These are phyloP conservation scores for Candida khao-thaluensis DNA, from an alignment of 805 yeast genomes.

Conservation along the genomic window DNA sequence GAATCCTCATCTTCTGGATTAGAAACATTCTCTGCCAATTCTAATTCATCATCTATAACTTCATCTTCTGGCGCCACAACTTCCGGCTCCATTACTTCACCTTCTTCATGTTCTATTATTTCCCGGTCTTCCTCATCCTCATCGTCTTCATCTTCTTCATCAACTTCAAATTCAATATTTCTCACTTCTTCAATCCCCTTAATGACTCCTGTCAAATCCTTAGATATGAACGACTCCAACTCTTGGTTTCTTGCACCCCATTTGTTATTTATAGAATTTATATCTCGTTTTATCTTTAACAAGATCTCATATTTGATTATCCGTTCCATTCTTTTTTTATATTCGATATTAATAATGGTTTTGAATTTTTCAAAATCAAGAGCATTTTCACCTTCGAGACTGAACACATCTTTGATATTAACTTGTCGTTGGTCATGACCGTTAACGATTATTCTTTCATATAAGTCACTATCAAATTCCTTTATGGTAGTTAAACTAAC, in stretches of 20 bases:
- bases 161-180: conserved; percentile 18
- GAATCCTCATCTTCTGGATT: too few species aligned
- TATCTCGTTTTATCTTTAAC: conserved; percentile 29
- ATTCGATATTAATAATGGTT: conserved; percentile 33
- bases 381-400: conserved; percentile 18
- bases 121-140: conserved; percentile 9
- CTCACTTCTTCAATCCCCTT: conserved; percentile 29
- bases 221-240: conserved; percentile 29
- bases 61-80: too few species aligned
- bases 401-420: conserved; percentile 18
- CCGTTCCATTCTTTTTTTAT: conserved; percentile 27
- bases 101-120: conserved; percentile 2
- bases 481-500: conserved; percentile 30
- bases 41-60: not conserved
- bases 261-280: conserved; percentile 28
- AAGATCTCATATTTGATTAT: conserved; percentile 38
- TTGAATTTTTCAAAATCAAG: conserved; percentile 30
- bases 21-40: too few species aligned
- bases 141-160: conserved; percentile 14
- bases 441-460: not conserved
- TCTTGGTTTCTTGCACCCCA: conserved; percentile 36
- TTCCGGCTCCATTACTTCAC: too few species aligned
- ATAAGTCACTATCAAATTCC: conserved; percentile 17
- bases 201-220: conserved; percentile 24
- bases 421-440: conserved; percentile 14